Base-by-base conservation (phyloP, 169 alveolate species). In the Eimeria praecox region DNA sequence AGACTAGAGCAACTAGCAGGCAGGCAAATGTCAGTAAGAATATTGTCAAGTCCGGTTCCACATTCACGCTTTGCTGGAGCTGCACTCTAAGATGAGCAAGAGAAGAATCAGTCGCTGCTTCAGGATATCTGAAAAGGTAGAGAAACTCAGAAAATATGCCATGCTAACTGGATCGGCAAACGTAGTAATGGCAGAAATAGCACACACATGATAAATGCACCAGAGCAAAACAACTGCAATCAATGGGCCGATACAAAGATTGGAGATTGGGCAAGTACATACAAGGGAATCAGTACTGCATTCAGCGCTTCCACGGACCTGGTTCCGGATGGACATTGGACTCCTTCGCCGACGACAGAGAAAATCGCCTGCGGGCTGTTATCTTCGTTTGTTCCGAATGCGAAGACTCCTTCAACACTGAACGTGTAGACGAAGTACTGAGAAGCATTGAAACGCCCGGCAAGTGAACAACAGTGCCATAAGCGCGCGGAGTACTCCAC, bases 391-490 rank as follows among this genome's bases (percentile, higher is more conserved):
- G 94, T 82, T 14, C 89, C 96, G 64, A 93, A 93, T 4, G 90
- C 96, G 22, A 62, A 93, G 62, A 80, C 78, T 5, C 96, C 96
- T 38, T 88, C 92, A 22, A 49, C 94, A 33, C 71, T 69, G 52
- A 93, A 93, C 24, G 96, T 59, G 27, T 77, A 93, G 35, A 80
- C 96, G 75, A 93, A 93, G 62, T 93, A 93, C 96, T 93, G 96
- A 22, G 30, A 86, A 64, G 89, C 35, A 44, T 46, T 35, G 42
- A 35, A 44, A 83, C 52, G n/a, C 5, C 33, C 24, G 18, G 66
- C 66, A 78, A n/a, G 42, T 18, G 33, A 78, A 78, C 44, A 3
- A 66, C 42, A 44, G 12, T 78, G 54, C 16, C 64, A 46, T n/a
- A 78, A 12, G 69, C 24, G 22, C 6, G 49, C 35, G 38, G 4